A percentile compares a stretch with the other conserved stretches of the same genome.
These are phyloP conservation scores for Sequoia sempervirens DNA, from an alignment of 75 land plant genomes.

Conservation along the genomic window DNA sequence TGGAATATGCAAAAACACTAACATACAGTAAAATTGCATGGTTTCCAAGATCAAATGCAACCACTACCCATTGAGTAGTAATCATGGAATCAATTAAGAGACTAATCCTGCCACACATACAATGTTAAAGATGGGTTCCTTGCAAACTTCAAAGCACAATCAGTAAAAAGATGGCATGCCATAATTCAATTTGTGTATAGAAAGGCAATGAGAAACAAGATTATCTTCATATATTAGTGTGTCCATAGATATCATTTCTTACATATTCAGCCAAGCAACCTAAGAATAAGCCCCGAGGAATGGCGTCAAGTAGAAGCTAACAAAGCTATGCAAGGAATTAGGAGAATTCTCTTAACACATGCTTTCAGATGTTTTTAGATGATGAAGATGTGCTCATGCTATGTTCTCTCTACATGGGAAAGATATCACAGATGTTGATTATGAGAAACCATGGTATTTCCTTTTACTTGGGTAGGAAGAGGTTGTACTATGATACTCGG, in stretches of 20 bases:
- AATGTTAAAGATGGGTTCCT: background rate
- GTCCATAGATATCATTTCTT: background rate
- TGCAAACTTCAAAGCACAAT: background rate
- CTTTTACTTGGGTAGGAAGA: background rate
- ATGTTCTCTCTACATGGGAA: background rate
- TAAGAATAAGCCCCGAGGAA: background rate
- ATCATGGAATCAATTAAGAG: background rate
- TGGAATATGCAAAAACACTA: background rate
- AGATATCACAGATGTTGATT: background rate
- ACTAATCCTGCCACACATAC: background rate
- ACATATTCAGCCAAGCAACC: background rate
- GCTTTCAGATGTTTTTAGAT: background rate
- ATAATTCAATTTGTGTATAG: background rate
- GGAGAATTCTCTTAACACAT: background rate
- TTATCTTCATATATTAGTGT: background rate
- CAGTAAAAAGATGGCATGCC: background rate
- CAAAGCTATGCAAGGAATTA: background rate
- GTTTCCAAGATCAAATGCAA: background rate
- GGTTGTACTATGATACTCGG: background rate
- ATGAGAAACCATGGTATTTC: background rate
- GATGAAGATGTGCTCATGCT: background rate
- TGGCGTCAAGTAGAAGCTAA: background rate
- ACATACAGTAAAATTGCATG: background rate
- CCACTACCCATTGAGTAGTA: background rate
- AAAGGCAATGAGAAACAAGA: background rate